Base-by-base conservation (phyloP, 306 rosid genomes). In the Oemleria cerasiformis region DNA sequence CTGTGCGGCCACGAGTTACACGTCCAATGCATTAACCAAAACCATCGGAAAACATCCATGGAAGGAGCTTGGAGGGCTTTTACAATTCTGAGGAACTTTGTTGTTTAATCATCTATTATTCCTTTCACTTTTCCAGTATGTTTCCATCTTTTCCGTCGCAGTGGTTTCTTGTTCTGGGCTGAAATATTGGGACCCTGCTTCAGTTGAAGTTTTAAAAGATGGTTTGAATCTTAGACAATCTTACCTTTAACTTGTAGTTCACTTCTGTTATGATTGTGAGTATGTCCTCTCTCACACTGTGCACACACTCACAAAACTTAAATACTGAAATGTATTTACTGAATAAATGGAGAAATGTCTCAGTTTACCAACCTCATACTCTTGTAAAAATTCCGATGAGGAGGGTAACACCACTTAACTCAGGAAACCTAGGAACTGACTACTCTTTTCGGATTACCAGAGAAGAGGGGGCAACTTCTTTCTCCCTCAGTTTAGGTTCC, bases 1-100 rank as follows among this genome's bases (percentile, higher is more conserved):
- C 99, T 1, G 99, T 94, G 73, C 84, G 97, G 82, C 87, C 99
- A n/a, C 90, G 95, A 48, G 86, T 89, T 65, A 21, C 87, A 64
- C 97, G 88, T 20, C 90, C 97, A 34, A 65, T 77, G 62, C 82
- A 74, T 48, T 81, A 78, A 83, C 76, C 14, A 47, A 70, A 61
- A 69, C 48, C 73, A 39, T 39, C 57, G 63, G 67, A 55, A 58
- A 38, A 64, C 73, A 75, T 81, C 45, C 59, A 12, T 40, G 55
- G 77, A 68, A 80, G 81, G 72, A 51, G 78, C 78, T 68, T 60
- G 70, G 66, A 78, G 48, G 64, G 74, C 81, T 81, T 30, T 75
- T 72, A 79, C 81, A 40, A 78, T 71, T 70, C 87, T 76, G 83
- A 65, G 78, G 66, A 50, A 57, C 76, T 56, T 41, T 66, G 42